Conservation (phyloP, 306 rosid species). For the Trifolium fragiferum region DNA sequence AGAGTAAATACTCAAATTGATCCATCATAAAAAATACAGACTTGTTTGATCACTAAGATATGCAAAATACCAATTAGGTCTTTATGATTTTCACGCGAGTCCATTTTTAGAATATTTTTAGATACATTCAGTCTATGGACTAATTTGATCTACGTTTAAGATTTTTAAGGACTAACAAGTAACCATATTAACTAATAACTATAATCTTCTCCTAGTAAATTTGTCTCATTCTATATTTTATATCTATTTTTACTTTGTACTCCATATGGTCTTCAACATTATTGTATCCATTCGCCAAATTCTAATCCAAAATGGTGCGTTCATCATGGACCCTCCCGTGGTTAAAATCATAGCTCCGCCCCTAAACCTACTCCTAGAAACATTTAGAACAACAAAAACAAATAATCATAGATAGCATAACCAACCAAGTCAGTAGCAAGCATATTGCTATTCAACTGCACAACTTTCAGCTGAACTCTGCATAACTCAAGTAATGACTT, state of each 20-base stretch:
- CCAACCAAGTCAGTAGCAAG: conserved; percentile 75
- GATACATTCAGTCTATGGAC: neutral
- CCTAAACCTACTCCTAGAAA: neutral
- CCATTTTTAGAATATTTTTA: neutral
- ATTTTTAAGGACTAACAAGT: neutral
- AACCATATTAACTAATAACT: neutral
- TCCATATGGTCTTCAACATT: too few species aligned
- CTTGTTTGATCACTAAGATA: neutral
- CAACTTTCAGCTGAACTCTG: conserved; percentile 79
- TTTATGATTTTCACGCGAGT: neutral
- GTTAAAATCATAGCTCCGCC: neutral
- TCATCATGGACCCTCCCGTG: neutral
- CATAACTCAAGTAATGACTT: conserved; percentile 72
- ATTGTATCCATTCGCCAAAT: neutral
- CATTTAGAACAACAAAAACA: neutral
- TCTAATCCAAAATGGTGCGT: neutral
- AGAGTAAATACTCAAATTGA: neutral
- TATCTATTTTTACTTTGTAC: too few species aligned
- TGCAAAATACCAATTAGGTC: neutral
- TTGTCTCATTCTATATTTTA: neutral
- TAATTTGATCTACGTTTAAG: neutral
- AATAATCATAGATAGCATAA: conserved; percentile 33
- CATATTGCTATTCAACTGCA: conserved; percentile 82
- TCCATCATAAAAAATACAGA: neutral
- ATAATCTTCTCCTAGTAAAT: neutral